Percentiles rank a stretch among this genome's conserved stretches.
Conservation (phyloP, 345 rosid species). For the Arabidopsis suecica region DNA sequence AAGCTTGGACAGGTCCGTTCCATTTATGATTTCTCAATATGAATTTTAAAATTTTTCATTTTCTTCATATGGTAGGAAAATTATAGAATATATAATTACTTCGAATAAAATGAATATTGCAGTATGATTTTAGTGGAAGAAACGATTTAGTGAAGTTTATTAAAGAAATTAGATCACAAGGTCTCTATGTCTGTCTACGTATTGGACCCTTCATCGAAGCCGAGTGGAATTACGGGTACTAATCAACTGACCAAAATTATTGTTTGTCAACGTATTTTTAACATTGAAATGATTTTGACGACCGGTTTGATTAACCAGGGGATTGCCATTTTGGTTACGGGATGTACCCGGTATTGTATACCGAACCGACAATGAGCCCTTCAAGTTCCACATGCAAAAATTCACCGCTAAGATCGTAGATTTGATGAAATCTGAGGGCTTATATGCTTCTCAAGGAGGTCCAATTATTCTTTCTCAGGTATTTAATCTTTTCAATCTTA, state of each 20-base stretch:
- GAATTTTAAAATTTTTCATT: background rate
- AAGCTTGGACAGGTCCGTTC: conserved; percentile 70
- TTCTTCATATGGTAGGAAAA: background rate
- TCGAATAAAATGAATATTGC: conserved; percentile 24
- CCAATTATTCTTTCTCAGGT: conserved; percentile 97
- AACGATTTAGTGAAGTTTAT: conserved; percentile 74
- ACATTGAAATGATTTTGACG: background rate
- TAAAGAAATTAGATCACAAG: conserved; percentile 76
- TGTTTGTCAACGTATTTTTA: background rate
- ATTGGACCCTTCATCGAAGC: conserved; percentile 86
- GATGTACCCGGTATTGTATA: conserved; percentile 76
- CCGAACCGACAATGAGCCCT: conserved; percentile 78
- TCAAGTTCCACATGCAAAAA: conserved; percentile 77
- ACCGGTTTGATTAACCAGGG: conserved; percentile 51
- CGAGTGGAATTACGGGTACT: conserved; percentile 94
- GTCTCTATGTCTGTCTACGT: conserved; percentile 77
- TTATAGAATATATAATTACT: background rate
- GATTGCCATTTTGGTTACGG: conserved; percentile 88
- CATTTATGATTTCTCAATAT: background rate
- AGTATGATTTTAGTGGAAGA: conserved; percentile 91
- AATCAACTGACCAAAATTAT: background rate
- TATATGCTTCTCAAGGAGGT: conserved; percentile 93
- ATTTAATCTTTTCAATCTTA: background rate
- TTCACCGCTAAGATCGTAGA: conserved; percentile 70
- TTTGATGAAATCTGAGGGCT: conserved; percentile 76